Conservation (phyloP, 495 filamentous ascomycete species). For the Pyronema domesticum region DNA sequence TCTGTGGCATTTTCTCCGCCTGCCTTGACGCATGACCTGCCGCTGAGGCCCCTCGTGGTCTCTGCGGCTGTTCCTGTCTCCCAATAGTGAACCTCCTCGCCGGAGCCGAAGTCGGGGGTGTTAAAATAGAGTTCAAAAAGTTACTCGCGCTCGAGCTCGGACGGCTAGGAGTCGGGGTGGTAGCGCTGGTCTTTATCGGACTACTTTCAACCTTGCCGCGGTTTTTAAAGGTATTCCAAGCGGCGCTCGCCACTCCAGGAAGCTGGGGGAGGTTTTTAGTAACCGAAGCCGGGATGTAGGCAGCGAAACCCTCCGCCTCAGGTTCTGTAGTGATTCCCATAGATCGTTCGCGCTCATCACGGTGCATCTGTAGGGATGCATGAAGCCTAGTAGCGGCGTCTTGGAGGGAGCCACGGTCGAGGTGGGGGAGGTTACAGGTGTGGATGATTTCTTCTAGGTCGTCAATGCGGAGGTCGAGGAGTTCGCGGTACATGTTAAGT, state of each 20-base stretch:
- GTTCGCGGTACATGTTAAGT: constrained; percentile 84
- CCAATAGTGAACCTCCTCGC: constrained; percentile 18
- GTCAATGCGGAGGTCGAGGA: constrained; percentile 73
- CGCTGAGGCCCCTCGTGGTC: background rate
- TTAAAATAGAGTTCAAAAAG: constrained; percentile 17
- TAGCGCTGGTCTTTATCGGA: background rate
- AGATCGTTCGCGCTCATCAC: constrained; percentile 64
- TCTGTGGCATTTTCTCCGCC: background rate
- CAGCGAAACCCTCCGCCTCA: background rate
- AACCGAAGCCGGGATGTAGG: background rate
- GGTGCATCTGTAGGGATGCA: constrained; percentile 92
- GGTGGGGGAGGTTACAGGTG: constrained; percentile 51
- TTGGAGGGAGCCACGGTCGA: constrained; percentile 52
- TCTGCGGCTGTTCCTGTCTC: constrained; percentile 5
- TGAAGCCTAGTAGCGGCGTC: constrained; percentile 85
- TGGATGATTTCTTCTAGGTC: constrained; percentile 84
- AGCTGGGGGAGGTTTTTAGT: background rate
- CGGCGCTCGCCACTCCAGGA: background rate
- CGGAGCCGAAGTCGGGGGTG: constrained; percentile 13
- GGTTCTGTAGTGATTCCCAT: background rate
- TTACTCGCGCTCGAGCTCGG: constrained; percentile 14
- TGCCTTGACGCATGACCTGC: background rate
- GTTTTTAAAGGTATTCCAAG: background rate
- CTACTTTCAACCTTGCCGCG: background rate
- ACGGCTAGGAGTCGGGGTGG: constrained; percentile 8